Base-by-base conservation (phyloP, 306 rosid genomes). In the Gastrolobium villosum region DNA sequence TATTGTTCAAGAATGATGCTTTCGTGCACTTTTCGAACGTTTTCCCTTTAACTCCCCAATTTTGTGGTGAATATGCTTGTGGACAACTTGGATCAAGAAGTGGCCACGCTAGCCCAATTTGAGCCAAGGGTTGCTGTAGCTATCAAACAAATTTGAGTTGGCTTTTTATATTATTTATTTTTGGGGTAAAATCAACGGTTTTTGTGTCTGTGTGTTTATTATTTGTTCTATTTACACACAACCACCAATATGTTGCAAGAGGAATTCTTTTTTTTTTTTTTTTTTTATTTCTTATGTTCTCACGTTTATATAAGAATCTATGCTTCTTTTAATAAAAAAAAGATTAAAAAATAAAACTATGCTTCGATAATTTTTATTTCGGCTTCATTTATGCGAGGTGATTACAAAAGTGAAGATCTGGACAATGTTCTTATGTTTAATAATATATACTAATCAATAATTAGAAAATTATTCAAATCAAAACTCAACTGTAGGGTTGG, bases 61-160 rank as follows among this genome's bases (percentile, higher is more conserved):
- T 61, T 73, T 74, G 37, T 75, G 79, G 79, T 61, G n/a, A 34
- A 69, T 34, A 44, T 52, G 30, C 53, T 36, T 52, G 20, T 52
- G 10, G 15, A 49, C 72, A 6, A 26, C 62, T 50, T 5, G 72
- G 63, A 6, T 20, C 39, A 36, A 62, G 41, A 4, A 61, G 14
- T 5, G 53, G 26, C 81, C 65, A 76, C 74, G 43, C 55, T 8
- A 13, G 6, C 57, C 57, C 45, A 65, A 37, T 75, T 36, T 63
- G 13, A 62, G 43, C 77, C 55, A 40, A 56, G 14, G 11, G 5
- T 10, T 37, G 4, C 52, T 71, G 20, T 31, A 28, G 14, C 55
- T 11, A 72, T 56, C 67, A 56, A 40, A 72, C 65, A 56, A 71
- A 36, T 70, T n/a, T 53, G 5, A 14, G 4, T 70, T 70, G 75